Evolutionary conservation across 2,329 filamentous ascomycete genomes (phyloP), one percentile per base, ranked within the genome.

Genomic region (Pyricularia sp.): DNA sequence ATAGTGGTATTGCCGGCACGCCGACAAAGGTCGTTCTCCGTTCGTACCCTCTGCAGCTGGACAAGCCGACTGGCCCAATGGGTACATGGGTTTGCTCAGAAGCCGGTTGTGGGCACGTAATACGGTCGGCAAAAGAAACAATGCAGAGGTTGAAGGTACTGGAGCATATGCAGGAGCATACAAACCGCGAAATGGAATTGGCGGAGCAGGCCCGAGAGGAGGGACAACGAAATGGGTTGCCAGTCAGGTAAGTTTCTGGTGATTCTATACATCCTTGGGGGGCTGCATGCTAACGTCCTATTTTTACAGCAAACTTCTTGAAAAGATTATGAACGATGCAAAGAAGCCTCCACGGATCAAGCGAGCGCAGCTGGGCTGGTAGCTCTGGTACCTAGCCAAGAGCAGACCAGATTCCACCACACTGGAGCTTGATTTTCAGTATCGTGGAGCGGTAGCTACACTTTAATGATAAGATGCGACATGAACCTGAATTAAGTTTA

Each of bases 11-110:
- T 6, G 68, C 72, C 23, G 14, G 17, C 2, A 63, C 28, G 25
- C 17, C 59, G 58, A 23, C 23, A 72, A 76, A 65, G 66, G 70
- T 87, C 20, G 79, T 84, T 14, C 78, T 86, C 11, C 80, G 80
- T 30, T 79, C 84, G 5, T 84, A 87, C 68, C 81, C 77, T 65
- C 73, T 86, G 12, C 85, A 84, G 0, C 82, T 83, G 4, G 78
- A 79, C 9, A 77, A 76, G 3, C 82, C 86, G 0, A 80, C 82
- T 42, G 88, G 86, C 0, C 85, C 87, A 0, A 82, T 87, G 70
- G 85, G 89, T 68, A 87, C 87, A 0, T 93, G 90, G 90, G 80
- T 80, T 0, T 93, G 90, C 73, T 84, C 84, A 4, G 83, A 90
- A 70, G 85, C 87, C 12, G 88, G 84, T 28, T 93, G 90, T 73